phyloP scores from a whole-genome alignment of 2,329 filamentous ascomycete species.

The Phaeosphaeria sp. region DNA sequence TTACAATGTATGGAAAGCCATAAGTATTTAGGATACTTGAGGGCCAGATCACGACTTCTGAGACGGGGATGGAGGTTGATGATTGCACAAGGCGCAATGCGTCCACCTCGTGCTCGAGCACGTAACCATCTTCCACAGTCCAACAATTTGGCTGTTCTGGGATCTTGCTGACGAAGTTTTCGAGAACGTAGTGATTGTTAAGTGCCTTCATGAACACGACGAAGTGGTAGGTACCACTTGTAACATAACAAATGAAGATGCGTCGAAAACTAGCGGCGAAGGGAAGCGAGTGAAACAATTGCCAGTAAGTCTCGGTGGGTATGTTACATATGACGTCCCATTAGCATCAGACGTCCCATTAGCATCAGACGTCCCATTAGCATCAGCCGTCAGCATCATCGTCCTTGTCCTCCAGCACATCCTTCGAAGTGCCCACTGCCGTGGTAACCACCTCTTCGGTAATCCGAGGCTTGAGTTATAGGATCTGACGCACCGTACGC shows the following conservation, averaged over 20 bases:
- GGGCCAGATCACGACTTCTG: background rate
- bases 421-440: no score
- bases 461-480: no score
- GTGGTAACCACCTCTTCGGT: no score
- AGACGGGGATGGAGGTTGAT: background rate
- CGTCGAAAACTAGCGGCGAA: background rate
- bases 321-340: background rate
- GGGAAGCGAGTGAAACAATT: background rate
- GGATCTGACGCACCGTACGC: no score
- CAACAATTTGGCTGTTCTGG: background rate
- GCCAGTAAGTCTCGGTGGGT: background rate
- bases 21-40: background rate
- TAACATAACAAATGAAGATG: background rate
- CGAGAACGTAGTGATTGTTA: no score
- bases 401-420: no score
- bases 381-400: background rate
- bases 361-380: background rate
- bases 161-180: no score
- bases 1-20: constrained; percentile 18
- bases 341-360: background rate
- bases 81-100: background rate
- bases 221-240: background rate
- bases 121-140: background rate
- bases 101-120: background rate
- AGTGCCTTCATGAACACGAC: background rate